Evolutionary conservation across 352 stramenopile genomes (phyloP).

Genomic region (Phytophthora colocasiae): DNA sequence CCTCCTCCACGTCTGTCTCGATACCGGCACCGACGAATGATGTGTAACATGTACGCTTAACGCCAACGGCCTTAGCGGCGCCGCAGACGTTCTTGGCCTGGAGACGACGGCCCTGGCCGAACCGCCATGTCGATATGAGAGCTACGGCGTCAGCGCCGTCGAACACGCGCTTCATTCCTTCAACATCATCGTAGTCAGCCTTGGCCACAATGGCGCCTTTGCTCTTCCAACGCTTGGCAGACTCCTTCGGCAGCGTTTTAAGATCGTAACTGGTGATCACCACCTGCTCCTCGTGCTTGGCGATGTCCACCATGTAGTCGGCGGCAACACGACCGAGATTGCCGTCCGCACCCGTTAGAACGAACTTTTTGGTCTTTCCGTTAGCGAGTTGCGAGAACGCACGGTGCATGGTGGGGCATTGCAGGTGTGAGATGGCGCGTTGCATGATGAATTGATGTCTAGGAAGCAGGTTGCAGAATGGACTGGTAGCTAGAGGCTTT

Average conservation of each 20-base stretch:
- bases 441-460: no score
- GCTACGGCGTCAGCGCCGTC: constrained; percentile 26
- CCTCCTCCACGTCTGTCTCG: constrained; percentile 28
- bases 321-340: constrained; percentile 34
- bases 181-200: constrained; percentile 32
- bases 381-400: no score
- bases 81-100: constrained; percentile 28
- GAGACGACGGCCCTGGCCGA: constrained; percentile 27
- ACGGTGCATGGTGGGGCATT: no score
- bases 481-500: no score
- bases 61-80: constrained; percentile 29
- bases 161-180: constrained; percentile 31
- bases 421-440: no score
- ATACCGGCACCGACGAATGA: constrained; percentile 34
- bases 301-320: constrained; percentile 33
- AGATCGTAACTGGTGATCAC: constrained; percentile 39
- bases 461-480: no score
- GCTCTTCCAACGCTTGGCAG: constrained; percentile 15
- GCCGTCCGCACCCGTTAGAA: constrained; percentile 35
- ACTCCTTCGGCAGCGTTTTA: constrained; percentile 25
- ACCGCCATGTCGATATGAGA: constrained; percentile 36
- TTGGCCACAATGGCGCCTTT: constrained; percentile 24
- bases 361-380: constrained; percentile 15
- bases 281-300: constrained; percentile 27
- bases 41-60: constrained; percentile 41